These are phyloP conservation scores for Lodderomyces metapsilosis DNA, from an alignment of 1,139 yeast species.

Conservation along the genomic window DNA sequence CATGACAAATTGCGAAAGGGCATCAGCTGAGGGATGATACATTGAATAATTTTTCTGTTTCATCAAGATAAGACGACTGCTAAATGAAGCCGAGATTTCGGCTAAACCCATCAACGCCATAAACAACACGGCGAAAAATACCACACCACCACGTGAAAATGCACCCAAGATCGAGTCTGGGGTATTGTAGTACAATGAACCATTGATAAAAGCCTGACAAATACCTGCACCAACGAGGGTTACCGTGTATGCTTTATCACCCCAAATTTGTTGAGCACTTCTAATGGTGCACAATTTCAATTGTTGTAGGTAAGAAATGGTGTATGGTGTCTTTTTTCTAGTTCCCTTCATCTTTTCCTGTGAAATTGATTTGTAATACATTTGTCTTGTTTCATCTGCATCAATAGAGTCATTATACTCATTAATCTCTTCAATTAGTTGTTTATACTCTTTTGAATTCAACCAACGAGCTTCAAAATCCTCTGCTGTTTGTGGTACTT, in stretches of 20 bases:
- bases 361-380: slow-evolving; percentile 33
- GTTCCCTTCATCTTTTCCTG: slow-evolving; percentile 44
- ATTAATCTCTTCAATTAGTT: slow-evolving; percentile 38
- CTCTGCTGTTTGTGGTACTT: slow-evolving; percentile 55
- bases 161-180: slow-evolving; percentile 46
- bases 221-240: slow-evolving; percentile 47
- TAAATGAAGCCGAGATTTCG: slow-evolving; percentile 49
- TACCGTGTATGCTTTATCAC: slow-evolving; percentile 50
- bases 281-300: slow-evolving; percentile 45
- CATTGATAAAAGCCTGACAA: slow-evolving; percentile 51
- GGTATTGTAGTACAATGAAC: slow-evolving; percentile 50
- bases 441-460: slow-evolving; percentile 47
- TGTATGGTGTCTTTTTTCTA: slow-evolving; percentile 43
- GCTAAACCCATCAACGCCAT: slow-evolving; percentile 57
- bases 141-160: slow-evolving; percentile 57
- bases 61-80: slow-evolving; percentile 50
- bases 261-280: slow-evolving; percentile 50
- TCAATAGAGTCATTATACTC: slow-evolving; percentile 35
- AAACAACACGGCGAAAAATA: slow-evolving; percentile 53
- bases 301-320: slow-evolving; percentile 46
- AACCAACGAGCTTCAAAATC: slow-evolving; percentile 60
- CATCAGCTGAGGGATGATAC: slow-evolving; percentile 61
- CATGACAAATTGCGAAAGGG: slow-evolving; percentile 45
- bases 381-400: slow-evolving; percentile 35
- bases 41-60: slow-evolving; percentile 57